phyloP scores from a whole-genome alignment of 257 asterid species.

The Capsicum rhomboideum region DNA sequence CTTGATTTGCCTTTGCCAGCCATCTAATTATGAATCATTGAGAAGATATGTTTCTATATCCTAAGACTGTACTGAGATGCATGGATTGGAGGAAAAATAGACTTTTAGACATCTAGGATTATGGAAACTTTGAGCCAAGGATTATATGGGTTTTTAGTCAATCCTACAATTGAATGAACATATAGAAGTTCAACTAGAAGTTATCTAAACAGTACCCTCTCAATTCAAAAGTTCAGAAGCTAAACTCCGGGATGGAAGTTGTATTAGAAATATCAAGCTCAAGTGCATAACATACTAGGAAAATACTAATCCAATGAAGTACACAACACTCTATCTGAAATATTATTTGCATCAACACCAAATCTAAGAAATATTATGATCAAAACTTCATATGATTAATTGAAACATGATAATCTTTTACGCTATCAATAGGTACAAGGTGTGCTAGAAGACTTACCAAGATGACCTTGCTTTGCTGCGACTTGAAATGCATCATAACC shows the following conservation, averaged over 20 bases:
- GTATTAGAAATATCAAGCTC: not conserved
- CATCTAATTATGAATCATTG: not conserved
- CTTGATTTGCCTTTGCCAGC: not conserved
- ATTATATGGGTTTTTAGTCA: not conserved
- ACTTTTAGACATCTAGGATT: not conserved
- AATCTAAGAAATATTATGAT: not conserved
- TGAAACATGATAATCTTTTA: no score
- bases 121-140: not conserved
- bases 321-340: not conserved
- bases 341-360: not conserved
- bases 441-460: conserved; percentile 54
- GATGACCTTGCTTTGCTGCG: conserved; percentile 91
- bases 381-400: not conserved
- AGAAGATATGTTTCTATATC: not conserved
- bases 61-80: not conserved
- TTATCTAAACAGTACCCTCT: not conserved
- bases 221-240: not conserved
- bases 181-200: not conserved
- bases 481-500: conserved; percentile 91
- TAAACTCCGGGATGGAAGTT: not conserved
- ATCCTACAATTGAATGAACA: not conserved
- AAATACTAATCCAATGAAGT: not conserved
- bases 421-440: no score
- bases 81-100: not conserved
- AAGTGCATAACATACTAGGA: not conserved